Base-by-base conservation (phyloP, 78 protist species). In the Anaeramoeba ignava region DNA sequence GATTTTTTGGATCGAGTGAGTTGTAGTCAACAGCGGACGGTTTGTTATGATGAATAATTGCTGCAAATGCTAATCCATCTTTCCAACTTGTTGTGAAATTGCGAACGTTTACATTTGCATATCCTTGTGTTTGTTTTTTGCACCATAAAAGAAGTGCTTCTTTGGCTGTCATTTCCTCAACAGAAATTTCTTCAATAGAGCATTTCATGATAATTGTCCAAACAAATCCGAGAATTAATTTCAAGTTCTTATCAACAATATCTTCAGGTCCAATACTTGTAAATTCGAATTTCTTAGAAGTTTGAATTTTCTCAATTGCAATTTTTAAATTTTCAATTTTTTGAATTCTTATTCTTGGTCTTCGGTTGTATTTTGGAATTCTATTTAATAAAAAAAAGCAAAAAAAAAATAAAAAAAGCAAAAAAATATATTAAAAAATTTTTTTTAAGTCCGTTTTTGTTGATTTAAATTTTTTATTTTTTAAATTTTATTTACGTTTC, bases 141-240 rank as follows among this genome's bases (percentile, higher is more conserved):
- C 73, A 54, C 73, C 73, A 54, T 54, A 54, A 54, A 17, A 54
- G 73, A 54, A 54, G 73, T 8, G 73, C 73, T 54, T 54, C 73
- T 17, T 54, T 54, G 73, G 73, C 73, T 27, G 73, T 54, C 73
- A 54, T 8, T 54, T 54, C 73, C 17, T 54, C 73, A 54, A 54
- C 73, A 54, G 73, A 54, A 54, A 54, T 54, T 54, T 54, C 73
- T 27, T 8, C 73, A 27, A 54, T 54, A 27, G 73, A 8, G 17
- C 8, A 54, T 54, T 17, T 54, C 73, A 54, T 27, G 17, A 54
- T 54, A 17, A 54, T 54, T 54, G 73, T 54, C 73, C 73, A 54
- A 17, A 54, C 17, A 8, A 54, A 27, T 27, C 73, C 73, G 17
- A 54, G 73, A 54, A 54, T 54, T 17, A 54, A 54, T 54, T 54